Percentiles rank a stretch among this genome's conserved stretches.
phyloP scores from a whole-genome alignment of 106 monocot species.

The Phalaenopsis equestris region DNA sequence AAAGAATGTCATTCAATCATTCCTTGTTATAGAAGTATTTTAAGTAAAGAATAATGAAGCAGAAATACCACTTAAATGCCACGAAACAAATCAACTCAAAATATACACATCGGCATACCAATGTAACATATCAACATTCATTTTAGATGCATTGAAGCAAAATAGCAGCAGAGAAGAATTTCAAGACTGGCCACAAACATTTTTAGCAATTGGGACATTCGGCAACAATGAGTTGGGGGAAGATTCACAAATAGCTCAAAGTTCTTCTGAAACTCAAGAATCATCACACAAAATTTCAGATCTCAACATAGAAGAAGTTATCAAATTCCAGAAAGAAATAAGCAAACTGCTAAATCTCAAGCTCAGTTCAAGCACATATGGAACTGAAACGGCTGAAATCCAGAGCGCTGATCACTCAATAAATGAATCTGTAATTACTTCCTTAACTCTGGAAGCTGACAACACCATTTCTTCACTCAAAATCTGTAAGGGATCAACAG shows the following conservation, averaged over 20 bases:
- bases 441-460: background rate
- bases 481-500: background rate
- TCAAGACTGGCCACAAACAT: slow-evolving; percentile 1
- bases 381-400: no score
- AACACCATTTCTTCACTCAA: background rate
- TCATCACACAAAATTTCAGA: slow-evolving; percentile 2
- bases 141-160: background rate
- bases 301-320: slow-evolving; percentile 4
- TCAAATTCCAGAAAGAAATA: background rate
- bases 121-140: no score
- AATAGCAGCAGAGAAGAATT: slow-evolving; percentile 3
- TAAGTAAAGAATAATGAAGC: no score
- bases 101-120: no score
- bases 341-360: background rate
- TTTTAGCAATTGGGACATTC: slow-evolving; percentile 18
- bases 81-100: no score
- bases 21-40: no score
- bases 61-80: no score
- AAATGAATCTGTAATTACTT: background rate
- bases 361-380: background rate
- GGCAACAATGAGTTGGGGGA: slow-evolving; percentile 5
- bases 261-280: background rate
- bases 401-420: background rate
- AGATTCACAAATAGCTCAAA: background rate
- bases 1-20: no score